A percentile compares a stretch with the other conserved stretches of the same genome.
phyloP scores from a whole-genome alignment of 1,284 basidiomycete genomes.

The Spongispora temasekensis region DNA sequence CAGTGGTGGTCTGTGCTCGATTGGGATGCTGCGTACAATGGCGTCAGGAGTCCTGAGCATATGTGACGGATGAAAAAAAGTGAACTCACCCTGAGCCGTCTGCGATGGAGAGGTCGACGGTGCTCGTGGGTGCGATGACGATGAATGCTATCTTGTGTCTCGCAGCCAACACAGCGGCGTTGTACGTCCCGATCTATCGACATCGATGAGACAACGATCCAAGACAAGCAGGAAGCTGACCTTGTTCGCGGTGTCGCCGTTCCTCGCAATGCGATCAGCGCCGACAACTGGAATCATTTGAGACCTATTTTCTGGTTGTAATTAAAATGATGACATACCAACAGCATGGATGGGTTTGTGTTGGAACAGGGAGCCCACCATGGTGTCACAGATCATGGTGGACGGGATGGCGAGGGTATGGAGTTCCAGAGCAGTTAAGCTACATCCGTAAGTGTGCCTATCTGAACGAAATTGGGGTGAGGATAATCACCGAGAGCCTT shows the following conservation, averaged over 20 bases:
- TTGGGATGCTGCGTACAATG: conserved; percentile 69
- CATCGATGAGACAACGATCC: too few species aligned
- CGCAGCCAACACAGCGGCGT: conserved; percentile 85
- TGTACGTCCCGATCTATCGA: conserved; percentile 86
- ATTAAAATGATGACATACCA: conserved; percentile 46
- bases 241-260: conserved; percentile 95
- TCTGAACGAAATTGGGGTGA: neutral
- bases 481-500: conserved; percentile 67
- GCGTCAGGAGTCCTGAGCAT: neutral
- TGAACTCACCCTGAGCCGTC: conserved; percentile 69
- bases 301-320: neutral
- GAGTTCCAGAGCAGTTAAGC: conserved; percentile 86
- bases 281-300: too few species aligned
- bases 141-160: conserved; percentile 87
- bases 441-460: conserved; percentile 23
- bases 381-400: conserved; percentile 94
- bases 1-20: conserved; percentile 83
- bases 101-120: conserved; percentile 78
- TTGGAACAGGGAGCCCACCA: conserved; percentile 92
- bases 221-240: conserved; percentile 38
- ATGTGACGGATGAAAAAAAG: neutral
- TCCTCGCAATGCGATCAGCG: conserved; percentile 83
- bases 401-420: conserved; percentile 79
- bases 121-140: conserved; percentile 88
- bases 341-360: conserved; percentile 86